phyloP scores from a whole-genome alignment of 2,329 filamentous ascomycete genomes.

The Epichloe brachyelytri region DNA sequence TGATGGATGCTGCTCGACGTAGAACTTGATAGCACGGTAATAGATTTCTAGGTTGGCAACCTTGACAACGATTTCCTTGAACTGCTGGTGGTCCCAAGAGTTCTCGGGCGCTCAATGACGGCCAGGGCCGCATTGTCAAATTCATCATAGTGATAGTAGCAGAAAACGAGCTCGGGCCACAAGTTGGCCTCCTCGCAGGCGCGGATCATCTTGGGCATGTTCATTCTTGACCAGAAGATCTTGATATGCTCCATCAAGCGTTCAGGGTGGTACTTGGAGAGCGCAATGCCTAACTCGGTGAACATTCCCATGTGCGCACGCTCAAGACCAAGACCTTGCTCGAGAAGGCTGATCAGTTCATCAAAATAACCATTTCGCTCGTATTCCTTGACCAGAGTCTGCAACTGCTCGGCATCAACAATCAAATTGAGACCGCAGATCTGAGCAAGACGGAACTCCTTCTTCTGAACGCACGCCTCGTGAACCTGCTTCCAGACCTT shows the following conservation, averaged over 20 bases:
- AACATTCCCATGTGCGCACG: slow-evolving; percentile 95
- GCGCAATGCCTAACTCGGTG: slow-evolving; percentile 79
- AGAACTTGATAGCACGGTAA: slow-evolving; percentile 94
- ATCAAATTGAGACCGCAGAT: slow-evolving; percentile 98
- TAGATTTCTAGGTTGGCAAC: slow-evolving; percentile 98
- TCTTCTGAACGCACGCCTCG: slow-evolving; percentile 89
- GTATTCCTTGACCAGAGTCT: slow-evolving; percentile 89
- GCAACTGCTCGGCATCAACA: slow-evolving; percentile 89
- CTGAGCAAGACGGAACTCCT: slow-evolving; percentile 96
- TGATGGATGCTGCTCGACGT: slow-evolving; percentile 91
- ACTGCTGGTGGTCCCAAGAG: slow-evolving; percentile 98
- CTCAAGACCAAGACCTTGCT: slow-evolving; percentile 89
- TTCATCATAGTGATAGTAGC: slow-evolving; percentile 97
- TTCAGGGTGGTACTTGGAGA: slow-evolving; percentile 91
- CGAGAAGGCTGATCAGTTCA: slow-evolving; percentile 85
- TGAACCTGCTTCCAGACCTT: slow-evolving; percentile 99
- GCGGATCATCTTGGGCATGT: slow-evolving; percentile 92
- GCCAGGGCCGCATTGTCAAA: slow-evolving; percentile 94
- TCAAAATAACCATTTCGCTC: slow-evolving; percentile 97
- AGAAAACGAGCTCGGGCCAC: slow-evolving; percentile 95
- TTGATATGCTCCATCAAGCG: slow-evolving; percentile 97
- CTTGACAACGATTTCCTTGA: slow-evolving; percentile 98
- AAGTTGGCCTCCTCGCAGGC: slow-evolving; percentile 89
- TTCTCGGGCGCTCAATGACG: slow-evolving; percentile 95
- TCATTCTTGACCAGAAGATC: slow-evolving; percentile 96